These are phyloP conservation scores for Pharnaceum exiguum DNA, from an alignment of 148 eudicot species.

Conservation along the genomic window DNA sequence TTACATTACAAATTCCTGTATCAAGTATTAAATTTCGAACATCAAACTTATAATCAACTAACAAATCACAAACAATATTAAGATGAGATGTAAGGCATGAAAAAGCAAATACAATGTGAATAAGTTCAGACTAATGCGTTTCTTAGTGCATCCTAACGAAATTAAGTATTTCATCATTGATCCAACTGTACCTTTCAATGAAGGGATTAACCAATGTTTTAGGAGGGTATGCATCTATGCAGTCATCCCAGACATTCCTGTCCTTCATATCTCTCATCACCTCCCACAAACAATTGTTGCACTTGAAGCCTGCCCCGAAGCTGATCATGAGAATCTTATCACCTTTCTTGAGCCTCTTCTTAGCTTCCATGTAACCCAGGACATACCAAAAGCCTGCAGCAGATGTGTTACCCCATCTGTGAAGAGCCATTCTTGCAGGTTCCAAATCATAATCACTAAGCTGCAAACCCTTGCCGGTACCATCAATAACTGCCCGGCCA, in stretches of 20 bases:
- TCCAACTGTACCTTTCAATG: slow-evolving; percentile 64
- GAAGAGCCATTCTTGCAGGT: slow-evolving; percentile 82
- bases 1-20: slow-evolving; percentile 20
- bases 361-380: slow-evolving; percentile 90
- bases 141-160: slow-evolving; percentile 37
- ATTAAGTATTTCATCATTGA: slow-evolving; percentile 47
- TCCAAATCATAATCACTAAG: slow-evolving; percentile 58
- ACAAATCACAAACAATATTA: neutral
- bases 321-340: slow-evolving; percentile 76
- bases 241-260: slow-evolving; percentile 68
- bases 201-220: slow-evolving; percentile 40
- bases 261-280: slow-evolving; percentile 70
- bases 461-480: slow-evolving; percentile 51
- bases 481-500: slow-evolving; percentile 77
- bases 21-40: slow-evolving; percentile 6
- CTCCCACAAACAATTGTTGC: slow-evolving; percentile 88
- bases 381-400: slow-evolving; percentile 88
- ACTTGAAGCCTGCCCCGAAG: slow-evolving; percentile 84
- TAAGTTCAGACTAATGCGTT: neutral
- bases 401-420: slow-evolving; percentile 83
- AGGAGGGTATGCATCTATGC: slow-evolving; percentile 51
- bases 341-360: slow-evolving; percentile 78
- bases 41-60: slow-evolving; percentile 7
- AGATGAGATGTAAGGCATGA: slow-evolving; percentile 3
- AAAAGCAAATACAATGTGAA: neutral